Conservation (phyloP, 2,329 filamentous ascomycete species). For the Tolypocladium guangdongense region DNA sequence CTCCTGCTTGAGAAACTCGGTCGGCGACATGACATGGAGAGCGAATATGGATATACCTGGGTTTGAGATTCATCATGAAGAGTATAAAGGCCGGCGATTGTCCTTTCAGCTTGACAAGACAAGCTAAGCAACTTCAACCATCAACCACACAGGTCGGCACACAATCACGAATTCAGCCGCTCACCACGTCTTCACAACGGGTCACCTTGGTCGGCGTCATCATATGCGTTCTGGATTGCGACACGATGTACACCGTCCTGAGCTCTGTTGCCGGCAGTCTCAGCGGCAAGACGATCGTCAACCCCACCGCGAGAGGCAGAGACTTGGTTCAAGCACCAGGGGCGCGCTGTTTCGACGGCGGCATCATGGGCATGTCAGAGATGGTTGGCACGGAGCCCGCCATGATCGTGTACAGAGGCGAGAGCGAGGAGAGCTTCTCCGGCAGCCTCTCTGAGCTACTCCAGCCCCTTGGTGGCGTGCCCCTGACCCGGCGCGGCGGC, state of each 20-base stretch:
- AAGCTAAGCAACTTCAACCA: no score
- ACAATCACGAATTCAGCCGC: no score
- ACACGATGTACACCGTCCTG: constrained; percentile 5
- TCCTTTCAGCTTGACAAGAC: no score
- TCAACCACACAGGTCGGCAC: no score
- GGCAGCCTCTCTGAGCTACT: no score
- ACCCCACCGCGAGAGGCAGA: constrained; percentile 16
- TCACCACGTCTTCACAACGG: not conserved
- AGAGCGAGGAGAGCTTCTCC: constrained; percentile 6
- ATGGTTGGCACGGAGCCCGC: constrained; percentile 12
- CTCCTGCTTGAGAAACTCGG: no score
- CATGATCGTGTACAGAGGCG: constrained; percentile 12
- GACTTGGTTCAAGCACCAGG: constrained; percentile 4
- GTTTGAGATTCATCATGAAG: no score
- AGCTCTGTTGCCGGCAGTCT: constrained; percentile 2
- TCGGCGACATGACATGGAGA: no score
- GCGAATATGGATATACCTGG: no score
- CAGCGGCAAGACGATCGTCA: constrained; percentile 14
- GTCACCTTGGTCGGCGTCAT: constrained; percentile 4
- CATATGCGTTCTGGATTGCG: constrained; percentile 16
- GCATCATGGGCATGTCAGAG: constrained; percentile 17
- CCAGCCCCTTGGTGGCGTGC: no score
- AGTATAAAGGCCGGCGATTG: no score
- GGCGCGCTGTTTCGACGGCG: constrained; percentile 16
- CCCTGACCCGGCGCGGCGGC: no score